phyloP scores from a whole-genome alignment of 1,139 yeast species.

The Trichomonascaceae sp. region DNA sequence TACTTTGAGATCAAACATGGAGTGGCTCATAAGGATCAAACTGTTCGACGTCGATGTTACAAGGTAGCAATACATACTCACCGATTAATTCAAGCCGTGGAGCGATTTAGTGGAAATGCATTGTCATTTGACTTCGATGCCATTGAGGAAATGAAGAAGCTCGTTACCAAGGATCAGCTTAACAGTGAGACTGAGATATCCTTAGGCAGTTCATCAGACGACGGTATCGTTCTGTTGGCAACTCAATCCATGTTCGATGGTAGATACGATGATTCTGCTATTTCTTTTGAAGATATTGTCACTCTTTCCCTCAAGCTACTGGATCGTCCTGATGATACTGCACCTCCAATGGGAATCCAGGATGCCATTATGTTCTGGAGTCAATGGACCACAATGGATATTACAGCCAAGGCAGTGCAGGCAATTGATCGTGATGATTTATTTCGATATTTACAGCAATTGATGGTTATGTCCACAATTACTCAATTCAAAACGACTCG shows the following conservation, averaged over 20 bases:
- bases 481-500: constrained; percentile 26
- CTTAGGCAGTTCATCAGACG: constrained; percentile 21
- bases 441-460: constrained; percentile 41
- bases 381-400: constrained; percentile 35
- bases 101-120: constrained; percentile 49
- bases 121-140: constrained; percentile 60
- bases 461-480: constrained; percentile 37
- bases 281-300: constrained; percentile 22
- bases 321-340: constrained; percentile 27
- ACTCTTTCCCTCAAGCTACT: constrained; percentile 20
- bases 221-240: constrained; percentile 31
- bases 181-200: constrained; percentile 11
- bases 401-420: constrained; percentile 29
- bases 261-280: constrained; percentile 15
- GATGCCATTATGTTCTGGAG: constrained; percentile 41
- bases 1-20: constrained; percentile 27
- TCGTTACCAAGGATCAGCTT: constrained; percentile 14
- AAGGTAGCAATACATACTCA: background rate
- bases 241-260: constrained; percentile 30
- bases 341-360: constrained; percentile 34
- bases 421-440: constrained; percentile 25
- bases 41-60: constrained; percentile 5
- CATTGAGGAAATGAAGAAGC: constrained; percentile 35
- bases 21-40: constrained; percentile 18
- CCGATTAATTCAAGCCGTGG: constrained; percentile 24